A percentile compares a stretch with the other conserved stretches of the same genome.
Conservation (phyloP, 139 green algal species). For the Closterium sp. region DNA sequence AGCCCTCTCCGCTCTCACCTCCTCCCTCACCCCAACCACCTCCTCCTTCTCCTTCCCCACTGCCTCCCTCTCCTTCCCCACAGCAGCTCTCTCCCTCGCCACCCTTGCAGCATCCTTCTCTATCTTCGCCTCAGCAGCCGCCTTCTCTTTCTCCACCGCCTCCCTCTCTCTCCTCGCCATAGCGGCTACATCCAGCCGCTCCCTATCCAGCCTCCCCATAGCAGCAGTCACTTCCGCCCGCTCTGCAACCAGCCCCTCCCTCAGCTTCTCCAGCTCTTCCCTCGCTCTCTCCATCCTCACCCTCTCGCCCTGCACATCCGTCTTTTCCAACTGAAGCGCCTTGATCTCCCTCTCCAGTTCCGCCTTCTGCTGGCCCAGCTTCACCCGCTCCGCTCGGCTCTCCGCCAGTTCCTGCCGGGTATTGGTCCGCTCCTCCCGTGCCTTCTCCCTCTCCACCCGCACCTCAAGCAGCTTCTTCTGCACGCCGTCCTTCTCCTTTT, state of each 20-base stretch:
- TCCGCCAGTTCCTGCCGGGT: neutral
- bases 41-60: neutral
- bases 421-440: neutral
- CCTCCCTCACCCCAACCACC: neutral
- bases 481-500: neutral
- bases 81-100: neutral
- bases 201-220: neutral
- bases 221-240: neutral
- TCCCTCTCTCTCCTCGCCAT: neutral
- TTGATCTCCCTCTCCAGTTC: neutral
- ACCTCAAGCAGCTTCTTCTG: conserved; percentile 1
- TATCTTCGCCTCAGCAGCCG: neutral
- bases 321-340: neutral
- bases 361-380: neutral
- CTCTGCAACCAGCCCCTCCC: neutral
- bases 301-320: neutral
- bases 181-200: neutral
- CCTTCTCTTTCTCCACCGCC: neutral
- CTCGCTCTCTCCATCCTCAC: neutral
- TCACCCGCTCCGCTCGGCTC: neutral
- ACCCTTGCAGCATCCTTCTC: neutral
- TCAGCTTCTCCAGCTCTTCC: neutral
- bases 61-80: neutral
- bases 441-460: neutral
- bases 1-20: neutral